Evolutionary conservation across 305 asterid genomes (phyloP).

Genomic region (Withania somnifera): DNA sequence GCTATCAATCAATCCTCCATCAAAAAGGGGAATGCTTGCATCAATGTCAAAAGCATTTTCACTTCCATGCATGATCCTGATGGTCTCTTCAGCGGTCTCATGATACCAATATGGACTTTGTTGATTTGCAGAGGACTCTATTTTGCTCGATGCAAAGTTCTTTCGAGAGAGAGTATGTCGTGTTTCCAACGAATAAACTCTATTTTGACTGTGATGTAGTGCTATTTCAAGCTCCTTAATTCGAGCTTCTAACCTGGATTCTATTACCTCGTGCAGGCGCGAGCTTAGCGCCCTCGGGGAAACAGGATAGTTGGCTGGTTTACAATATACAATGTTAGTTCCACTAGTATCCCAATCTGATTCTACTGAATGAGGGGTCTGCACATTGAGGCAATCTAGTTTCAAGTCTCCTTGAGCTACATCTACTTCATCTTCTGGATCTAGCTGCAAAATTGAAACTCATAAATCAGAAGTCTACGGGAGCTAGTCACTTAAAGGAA

Average conservation of each 20-base stretch:
- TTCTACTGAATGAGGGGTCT: conserved; percentile 4
- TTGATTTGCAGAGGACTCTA: conserved; percentile 23
- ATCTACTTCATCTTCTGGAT: conserved; percentile 33
- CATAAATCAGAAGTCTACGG: not conserved
- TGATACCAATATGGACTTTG: conserved; percentile 19
- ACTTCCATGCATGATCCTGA: conserved; percentile 2
- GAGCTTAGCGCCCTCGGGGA: conserved; percentile 51
- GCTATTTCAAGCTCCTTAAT: conserved; percentile 52
- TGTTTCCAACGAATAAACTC: conserved; percentile 15
- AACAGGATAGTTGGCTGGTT: conserved; percentile 44
- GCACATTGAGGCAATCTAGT: conserved; percentile 11
- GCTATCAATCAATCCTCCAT: not conserved
- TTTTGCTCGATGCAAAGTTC: conserved; percentile 13
- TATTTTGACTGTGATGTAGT: conserved; percentile 17
- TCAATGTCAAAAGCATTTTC: not conserved
- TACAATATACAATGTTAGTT: conserved; percentile 8
- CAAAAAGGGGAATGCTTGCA: conserved; percentile 3
- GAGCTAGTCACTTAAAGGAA: not conserved
- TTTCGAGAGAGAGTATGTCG: conserved; percentile 5
- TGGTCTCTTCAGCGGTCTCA: conserved; percentile 1
- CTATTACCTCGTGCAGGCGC: conserved; percentile 53
- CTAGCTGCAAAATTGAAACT: conserved; percentile 24
- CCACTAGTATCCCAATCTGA: conserved; percentile 17
- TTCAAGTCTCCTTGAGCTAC: conserved; percentile 33
- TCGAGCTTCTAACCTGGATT: conserved; percentile 44